Conservation (phyloP, 768 basidiomycete species). For the Boletus rufocinnamomeus region DNA sequence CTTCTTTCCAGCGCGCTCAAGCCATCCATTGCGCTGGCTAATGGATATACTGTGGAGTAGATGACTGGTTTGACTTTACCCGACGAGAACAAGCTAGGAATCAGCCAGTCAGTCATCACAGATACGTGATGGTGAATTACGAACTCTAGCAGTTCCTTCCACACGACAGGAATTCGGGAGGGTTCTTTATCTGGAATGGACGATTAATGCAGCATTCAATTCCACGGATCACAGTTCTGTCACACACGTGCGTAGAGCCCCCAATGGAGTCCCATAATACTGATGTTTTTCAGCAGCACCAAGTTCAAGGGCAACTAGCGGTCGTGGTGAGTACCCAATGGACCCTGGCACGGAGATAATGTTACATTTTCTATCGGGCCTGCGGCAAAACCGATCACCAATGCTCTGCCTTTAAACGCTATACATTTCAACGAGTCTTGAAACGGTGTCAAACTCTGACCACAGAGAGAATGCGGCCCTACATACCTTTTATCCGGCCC, state of each 20-base stretch:
- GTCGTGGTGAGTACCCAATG: slow-evolving; percentile 5
- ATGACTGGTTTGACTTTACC: slow-evolving; percentile 67
- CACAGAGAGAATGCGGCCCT: neutral
- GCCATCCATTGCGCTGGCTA: slow-evolving; percentile 68
- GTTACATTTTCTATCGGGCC: slow-evolving; percentile 29
- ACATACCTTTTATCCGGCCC: slow-evolving; percentile 66
- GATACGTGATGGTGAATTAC: slow-evolving; percentile 21
- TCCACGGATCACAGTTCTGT: neutral
- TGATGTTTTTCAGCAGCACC: slow-evolving; percentile 82
- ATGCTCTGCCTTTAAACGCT: slow-evolving; percentile 88
- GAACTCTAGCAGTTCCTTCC: slow-evolving; percentile 68
- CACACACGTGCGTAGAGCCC: slow-evolving; percentile 72
- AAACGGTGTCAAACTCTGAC: neutral
- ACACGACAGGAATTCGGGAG: slow-evolving; percentile 62
- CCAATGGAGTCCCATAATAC: slow-evolving; percentile 86
- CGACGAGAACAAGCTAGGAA: slow-evolving; percentile 62
- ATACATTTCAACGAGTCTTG: slow-evolving; percentile 88
- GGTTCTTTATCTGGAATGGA: slow-evolving; percentile 60
- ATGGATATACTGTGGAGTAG: slow-evolving; percentile 67
- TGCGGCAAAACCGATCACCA: slow-evolving; percentile 78
- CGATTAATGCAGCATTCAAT: neutral
- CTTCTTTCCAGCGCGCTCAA: slow-evolving; percentile 75
- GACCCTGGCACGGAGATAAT: neutral
- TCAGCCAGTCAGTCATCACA: slow-evolving; percentile 5
- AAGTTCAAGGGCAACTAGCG: slow-evolving; percentile 78